Percentiles rank a stretch among this genome's conserved stretches.
Evolutionary conservation across 2,329 filamentous ascomycete genomes (phyloP).

Genomic region (Cryoendolithus antarcticus): DNA sequence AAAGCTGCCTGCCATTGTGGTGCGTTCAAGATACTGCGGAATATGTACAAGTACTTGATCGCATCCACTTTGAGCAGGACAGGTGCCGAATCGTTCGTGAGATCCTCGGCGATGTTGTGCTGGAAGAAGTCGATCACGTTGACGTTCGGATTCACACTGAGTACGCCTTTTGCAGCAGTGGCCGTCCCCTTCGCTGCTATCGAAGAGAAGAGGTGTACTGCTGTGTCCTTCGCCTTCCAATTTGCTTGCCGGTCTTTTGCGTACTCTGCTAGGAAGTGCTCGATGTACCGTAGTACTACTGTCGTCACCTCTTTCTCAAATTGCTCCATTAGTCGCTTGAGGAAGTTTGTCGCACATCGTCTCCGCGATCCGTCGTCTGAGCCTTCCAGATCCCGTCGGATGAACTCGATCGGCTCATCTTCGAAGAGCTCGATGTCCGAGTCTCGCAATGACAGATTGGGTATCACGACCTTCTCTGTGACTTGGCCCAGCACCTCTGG

Average conservation of each 20-base stretch:
- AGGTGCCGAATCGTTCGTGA: constrained; percentile 59
- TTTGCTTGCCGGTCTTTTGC: constrained; percentile 55
- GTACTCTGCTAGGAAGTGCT: constrained; percentile 67
- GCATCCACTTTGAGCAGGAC: constrained; percentile 92
- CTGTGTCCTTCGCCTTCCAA: constrained; percentile 97
- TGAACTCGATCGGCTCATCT: constrained; percentile 97
- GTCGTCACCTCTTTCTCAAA: constrained; percentile 76
- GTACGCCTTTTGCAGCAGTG: constrained; percentile 79
- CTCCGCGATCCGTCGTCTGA: constrained; percentile 90
- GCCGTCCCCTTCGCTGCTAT: constrained; percentile 85
- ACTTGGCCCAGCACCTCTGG: constrained; percentile 70
- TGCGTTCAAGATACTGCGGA: constrained; percentile 86
- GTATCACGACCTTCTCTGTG: constrained; percentile 88
- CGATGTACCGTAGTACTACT: constrained; percentile 78
- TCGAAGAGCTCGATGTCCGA: constrained; percentile 94
- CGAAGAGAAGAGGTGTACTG: constrained; percentile 90
- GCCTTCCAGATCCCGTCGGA: constrained; percentile 84
- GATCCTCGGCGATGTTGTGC: constrained; percentile 77
- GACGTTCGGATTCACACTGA: constrained; percentile 62
- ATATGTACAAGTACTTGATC: constrained; percentile 95
- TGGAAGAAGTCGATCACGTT: constrained; percentile 93
- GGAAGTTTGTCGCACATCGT: constrained; percentile 86
- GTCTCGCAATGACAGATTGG: constrained; percentile 82
- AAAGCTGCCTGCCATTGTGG: constrained; percentile 87
- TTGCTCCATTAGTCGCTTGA: constrained; percentile 75